A percentile compares a stretch with the other conserved stretches of the same genome.
Conservation (phyloP, 805 yeast genomes). For the Metschnikowia continentalis region DNA sequence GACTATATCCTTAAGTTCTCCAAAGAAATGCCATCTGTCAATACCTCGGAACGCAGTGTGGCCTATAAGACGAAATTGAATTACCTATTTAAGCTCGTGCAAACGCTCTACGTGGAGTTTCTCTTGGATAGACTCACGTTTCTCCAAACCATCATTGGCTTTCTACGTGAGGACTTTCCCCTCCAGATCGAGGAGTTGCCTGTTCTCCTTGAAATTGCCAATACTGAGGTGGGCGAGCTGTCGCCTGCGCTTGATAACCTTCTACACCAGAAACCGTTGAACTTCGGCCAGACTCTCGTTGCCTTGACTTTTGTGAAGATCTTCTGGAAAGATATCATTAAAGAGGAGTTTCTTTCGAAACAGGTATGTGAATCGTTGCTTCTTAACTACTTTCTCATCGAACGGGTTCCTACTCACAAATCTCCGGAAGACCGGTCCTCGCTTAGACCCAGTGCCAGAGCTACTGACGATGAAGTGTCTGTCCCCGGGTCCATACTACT, state of each 20-base stretch:
- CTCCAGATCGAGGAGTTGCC: slow-evolving; percentile 26
- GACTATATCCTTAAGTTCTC: slow-evolving; percentile 53
- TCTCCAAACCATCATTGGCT: slow-evolving; percentile 58
- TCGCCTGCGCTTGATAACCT: slow-evolving; percentile 4
- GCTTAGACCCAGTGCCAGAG: not conserved
- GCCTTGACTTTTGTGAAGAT: slow-evolving; percentile 50
- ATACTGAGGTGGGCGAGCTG: slow-evolving; percentile 23
- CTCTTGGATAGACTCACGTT: slow-evolving; percentile 61
- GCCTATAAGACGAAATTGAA: slow-evolving; percentile 49
- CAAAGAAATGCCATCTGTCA: slow-evolving; percentile 30
- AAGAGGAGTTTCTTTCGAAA: slow-evolving; percentile 55
- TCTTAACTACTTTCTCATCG: slow-evolving; percentile 40
- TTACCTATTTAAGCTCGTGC: slow-evolving; percentile 56
- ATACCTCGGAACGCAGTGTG: slow-evolving; percentile 27
- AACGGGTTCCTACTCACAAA: slow-evolving; percentile 23
- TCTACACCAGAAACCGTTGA: slow-evolving; percentile 15
- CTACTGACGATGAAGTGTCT: not conserved
- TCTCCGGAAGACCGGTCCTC: slow-evolving; percentile 5
- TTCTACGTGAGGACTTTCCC: slow-evolving; percentile 37
- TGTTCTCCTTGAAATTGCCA: slow-evolving; percentile 19
- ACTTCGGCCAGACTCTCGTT: slow-evolving; percentile 34
- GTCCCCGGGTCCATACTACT: slow-evolving; percentile 7
- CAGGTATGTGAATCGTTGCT: slow-evolving; percentile 61
- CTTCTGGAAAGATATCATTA: slow-evolving; percentile 68
- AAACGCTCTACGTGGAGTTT: slow-evolving; percentile 64